Evolutionary conservation across 352 stramenopile species (phyloP).

Genomic region (Peronospora belbahrii): DNA sequence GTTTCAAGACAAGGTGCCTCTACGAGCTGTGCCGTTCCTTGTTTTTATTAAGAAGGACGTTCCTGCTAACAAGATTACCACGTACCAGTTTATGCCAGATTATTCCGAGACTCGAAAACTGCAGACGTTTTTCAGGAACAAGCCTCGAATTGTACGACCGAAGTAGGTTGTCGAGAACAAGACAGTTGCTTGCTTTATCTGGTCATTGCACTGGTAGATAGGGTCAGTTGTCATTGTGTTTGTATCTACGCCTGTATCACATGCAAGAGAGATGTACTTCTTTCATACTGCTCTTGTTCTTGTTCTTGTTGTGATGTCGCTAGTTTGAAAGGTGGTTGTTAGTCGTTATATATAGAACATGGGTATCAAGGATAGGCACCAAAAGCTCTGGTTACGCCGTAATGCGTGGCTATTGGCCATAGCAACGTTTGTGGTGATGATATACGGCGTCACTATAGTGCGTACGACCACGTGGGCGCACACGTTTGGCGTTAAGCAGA

Average conservation of each 20-base stretch:
- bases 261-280: too few relatives aligned
- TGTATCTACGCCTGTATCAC: too few relatives aligned
- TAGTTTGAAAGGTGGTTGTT: too few relatives aligned
- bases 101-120: constrained; percentile 44
- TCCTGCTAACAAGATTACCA: constrained; percentile 32
- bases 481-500: constrained; percentile 7
- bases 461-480: constrained; percentile 25
- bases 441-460: too few relatives aligned
- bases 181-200: not conserved
- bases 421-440: too few relatives aligned
- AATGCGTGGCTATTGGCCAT: too few relatives aligned
- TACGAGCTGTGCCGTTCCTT: constrained; percentile 61
- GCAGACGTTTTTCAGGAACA: constrained; percentile 40
- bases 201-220: not conserved
- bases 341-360: too few relatives aligned
- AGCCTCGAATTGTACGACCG: constrained; percentile 19
- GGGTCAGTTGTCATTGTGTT: too few relatives aligned
- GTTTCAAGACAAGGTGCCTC: constrained; percentile 50
- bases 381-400: too few relatives aligned
- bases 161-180: constrained; percentile 7
- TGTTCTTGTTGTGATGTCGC: too few relatives aligned
- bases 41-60: constrained; percentile 51
- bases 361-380: too few relatives aligned
- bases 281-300: too few relatives aligned
- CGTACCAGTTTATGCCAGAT: constrained; percentile 55